A percentile compares a stretch with the other conserved stretches of the same genome.
phyloP scores from a whole-genome alignment of 495 filamentous ascomycete species.

The Hyphodiscus hymeniophilus region DNA sequence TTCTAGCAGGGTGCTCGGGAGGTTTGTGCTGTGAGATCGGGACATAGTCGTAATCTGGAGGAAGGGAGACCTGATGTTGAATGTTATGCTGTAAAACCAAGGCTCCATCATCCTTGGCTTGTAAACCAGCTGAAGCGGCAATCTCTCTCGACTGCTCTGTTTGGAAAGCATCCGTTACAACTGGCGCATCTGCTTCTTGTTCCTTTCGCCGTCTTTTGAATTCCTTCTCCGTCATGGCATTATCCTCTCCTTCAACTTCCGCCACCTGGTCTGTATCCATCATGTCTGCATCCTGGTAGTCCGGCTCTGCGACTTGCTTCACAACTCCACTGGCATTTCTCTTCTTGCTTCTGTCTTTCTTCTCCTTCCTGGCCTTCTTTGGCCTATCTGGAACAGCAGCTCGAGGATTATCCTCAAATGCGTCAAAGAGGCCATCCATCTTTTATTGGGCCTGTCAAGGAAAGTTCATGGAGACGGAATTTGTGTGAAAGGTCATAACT shows the following conservation, averaged over 20 bases:
- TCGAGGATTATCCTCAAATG: conserved; percentile 64
- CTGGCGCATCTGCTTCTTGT: conserved; percentile 64
- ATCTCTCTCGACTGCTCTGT: conserved; percentile 92
- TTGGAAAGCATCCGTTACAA: conserved; percentile 89
- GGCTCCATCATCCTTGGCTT: conserved; percentile 45
- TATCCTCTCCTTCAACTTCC: conserved; percentile 28
- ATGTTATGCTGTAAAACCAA: conserved; percentile 92
- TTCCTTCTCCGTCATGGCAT: conserved; percentile 33
- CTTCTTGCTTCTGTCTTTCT: conserved; percentile 61
- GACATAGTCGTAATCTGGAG: conserved; percentile 86
- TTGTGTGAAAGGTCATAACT: too few relatives aligned
- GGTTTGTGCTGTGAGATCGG: conserved; percentile 86
- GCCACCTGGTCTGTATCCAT: conserved; percentile 34
- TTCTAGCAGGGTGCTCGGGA: conserved; percentile 73
- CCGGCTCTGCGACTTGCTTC: conserved; percentile 43
- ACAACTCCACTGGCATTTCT: conserved; percentile 72
- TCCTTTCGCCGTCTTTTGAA: conserved; percentile 68
- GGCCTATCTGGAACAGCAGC: conserved; percentile 23
- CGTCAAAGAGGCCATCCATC: conserved; percentile 61
- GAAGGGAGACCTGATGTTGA: conserved; percentile 92
- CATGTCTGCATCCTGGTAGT: conserved; percentile 22
- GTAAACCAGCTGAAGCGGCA: conserved; percentile 72
- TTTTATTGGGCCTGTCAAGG: conserved; percentile 4
- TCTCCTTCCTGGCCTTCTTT: conserved; percentile 29
- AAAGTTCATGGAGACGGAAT: too few relatives aligned